Base-by-base conservation (phyloP, 768 basidiomycete species). In the Coprinellus micaceus region DNA sequence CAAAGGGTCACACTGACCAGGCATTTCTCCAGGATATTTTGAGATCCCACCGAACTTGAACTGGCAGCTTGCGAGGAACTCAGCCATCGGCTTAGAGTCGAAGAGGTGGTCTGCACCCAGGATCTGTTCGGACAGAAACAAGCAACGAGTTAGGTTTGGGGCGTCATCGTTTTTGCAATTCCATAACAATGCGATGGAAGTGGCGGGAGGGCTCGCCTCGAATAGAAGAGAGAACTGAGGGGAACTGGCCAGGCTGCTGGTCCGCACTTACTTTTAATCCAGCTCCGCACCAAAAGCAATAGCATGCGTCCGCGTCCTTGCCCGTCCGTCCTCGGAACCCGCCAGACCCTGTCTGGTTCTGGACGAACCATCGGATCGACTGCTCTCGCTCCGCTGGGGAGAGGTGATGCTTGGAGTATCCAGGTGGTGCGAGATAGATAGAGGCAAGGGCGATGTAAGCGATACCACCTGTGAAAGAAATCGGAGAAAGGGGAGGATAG, bases 221-320 rank as follows among this genome's bases (percentile, higher is more conserved):
- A 43, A 43, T 15, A 17, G n/a, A 43, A 43, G 19, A 17, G 13
- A 17, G n/a, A 17, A 7, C 19, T n/a, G n/a, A n/a, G n/a, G n/a
- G n/a, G n/a, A n/a, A n/a, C n/a, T n/a, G n/a, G n/a, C 48, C 37
- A 26, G 30, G 26, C 11, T 22, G 33, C 33, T 33, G 33, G 33
- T 33, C 7, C 33, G 33, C 37, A 67, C 82, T 51, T 59, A 95
- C 95, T 65, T 81, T 71, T 10, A 98, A 70, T 0, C 91, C 78
- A 9, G 86, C 94, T 2, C 91, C 88, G 62, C 88, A 89, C 96
- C 96, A 99, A 69, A 97, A 98, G 60, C 90, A 91, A 70, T 99
- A 99, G 68, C 96, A 99, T 2, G 94, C 91, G 60, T 98, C 96
- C 4, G 88, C 82, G 3, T 79, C 76, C 72, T 99, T 99, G 56